These are phyloP conservation scores for Coemansia sp. DNA, from an alignment of 192 early-diverging fungal species.

Conservation along the genomic window DNA sequence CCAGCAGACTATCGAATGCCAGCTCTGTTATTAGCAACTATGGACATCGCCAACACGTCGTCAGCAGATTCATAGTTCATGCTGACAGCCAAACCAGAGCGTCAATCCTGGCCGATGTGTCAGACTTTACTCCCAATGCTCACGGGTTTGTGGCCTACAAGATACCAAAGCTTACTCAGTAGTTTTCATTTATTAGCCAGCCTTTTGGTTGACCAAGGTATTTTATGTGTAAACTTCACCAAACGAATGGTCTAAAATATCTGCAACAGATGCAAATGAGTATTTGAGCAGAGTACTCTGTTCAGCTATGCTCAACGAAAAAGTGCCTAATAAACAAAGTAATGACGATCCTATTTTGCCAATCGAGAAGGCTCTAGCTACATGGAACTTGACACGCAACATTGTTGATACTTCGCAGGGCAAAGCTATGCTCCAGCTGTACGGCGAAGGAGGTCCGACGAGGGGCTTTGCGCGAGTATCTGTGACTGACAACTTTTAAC, in stretches of 20 bases:
- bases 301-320: slow-evolving; percentile 22
- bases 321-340: too few relatives aligned
- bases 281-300: slow-evolving; percentile 40
- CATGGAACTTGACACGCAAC: slow-evolving; percentile 95
- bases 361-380: slow-evolving; percentile 92
- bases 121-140: slow-evolving; percentile 50
- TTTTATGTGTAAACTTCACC: too few relatives aligned
- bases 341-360: slow-evolving; percentile 76
- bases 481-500: too few relatives aligned
- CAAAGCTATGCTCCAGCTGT: slow-evolving; percentile 96
- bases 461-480: too few relatives aligned
- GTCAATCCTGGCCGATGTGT: slow-evolving; percentile 35
- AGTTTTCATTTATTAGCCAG: too few relatives aligned
- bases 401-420: slow-evolving; percentile 92
- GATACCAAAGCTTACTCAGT: slow-evolving; percentile 39
- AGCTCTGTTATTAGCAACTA: slow-evolving; percentile 41
- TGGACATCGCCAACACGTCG: slow-evolving; percentile 28
- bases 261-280: slow-evolving; percentile 5
- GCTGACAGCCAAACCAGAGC: slow-evolving; percentile 28
- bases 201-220: too few relatives aligned
- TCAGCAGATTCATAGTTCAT: slow-evolving; percentile 42
- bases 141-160: slow-evolving; percentile 57
- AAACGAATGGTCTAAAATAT: too few relatives aligned
- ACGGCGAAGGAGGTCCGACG: too few relatives aligned
- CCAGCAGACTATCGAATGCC: slow-evolving; percentile 43